A percentile compares a stretch with the other conserved stretches of the same genome.
phyloP scores from a whole-genome alignment of 208 protist species.

The Blastocrithidia nonstop region DNA sequence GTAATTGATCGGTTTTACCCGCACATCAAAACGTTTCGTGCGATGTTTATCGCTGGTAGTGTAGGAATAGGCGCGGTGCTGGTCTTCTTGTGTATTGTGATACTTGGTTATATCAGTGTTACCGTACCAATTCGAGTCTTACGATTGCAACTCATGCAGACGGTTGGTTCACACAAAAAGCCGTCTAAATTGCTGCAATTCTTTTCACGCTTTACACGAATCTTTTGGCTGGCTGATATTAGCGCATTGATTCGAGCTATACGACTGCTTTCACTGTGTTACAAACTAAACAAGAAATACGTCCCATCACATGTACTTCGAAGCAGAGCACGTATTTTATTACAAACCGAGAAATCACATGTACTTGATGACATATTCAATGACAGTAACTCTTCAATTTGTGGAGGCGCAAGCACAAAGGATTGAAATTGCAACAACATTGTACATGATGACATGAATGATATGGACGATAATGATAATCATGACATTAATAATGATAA shows the following conservation, averaged over 20 bases:
- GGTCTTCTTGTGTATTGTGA: conserved; percentile 32
- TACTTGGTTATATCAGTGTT: conserved; percentile 56
- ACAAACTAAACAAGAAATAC: conserved; percentile 73
- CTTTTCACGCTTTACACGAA: conserved; percentile 18
- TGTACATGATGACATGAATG: conserved; percentile 1
- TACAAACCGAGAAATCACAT: conserved; percentile 8
- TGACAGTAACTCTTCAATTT: too few relatives aligned
- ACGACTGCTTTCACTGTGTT: conserved; percentile 55
- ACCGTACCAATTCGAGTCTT: conserved; percentile 50
- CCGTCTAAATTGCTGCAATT: conserved; percentile 10
- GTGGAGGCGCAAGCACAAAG: too few relatives aligned
- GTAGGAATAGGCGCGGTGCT: conserved; percentile 35
- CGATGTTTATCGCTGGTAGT: conserved; percentile 15
- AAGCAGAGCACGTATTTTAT: conserved; percentile 29
- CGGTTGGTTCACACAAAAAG: conserved; percentile 15
- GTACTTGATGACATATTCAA: conserved; percentile 9
- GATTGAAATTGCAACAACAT: too few relatives aligned
- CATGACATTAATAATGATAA: too few relatives aligned
- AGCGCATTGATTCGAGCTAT: conserved; percentile 33
- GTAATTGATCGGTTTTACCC: conserved; percentile 19
- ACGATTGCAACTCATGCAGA: conserved; percentile 30
- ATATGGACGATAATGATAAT: conserved; percentile 15
- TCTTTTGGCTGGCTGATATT: conserved; percentile 59
- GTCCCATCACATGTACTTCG: conserved; percentile 67
- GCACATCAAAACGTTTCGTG: conserved; percentile 3